Conservation (phyloP, 1,284 basidiomycete species). For the Pseudozyma pruni region DNA sequence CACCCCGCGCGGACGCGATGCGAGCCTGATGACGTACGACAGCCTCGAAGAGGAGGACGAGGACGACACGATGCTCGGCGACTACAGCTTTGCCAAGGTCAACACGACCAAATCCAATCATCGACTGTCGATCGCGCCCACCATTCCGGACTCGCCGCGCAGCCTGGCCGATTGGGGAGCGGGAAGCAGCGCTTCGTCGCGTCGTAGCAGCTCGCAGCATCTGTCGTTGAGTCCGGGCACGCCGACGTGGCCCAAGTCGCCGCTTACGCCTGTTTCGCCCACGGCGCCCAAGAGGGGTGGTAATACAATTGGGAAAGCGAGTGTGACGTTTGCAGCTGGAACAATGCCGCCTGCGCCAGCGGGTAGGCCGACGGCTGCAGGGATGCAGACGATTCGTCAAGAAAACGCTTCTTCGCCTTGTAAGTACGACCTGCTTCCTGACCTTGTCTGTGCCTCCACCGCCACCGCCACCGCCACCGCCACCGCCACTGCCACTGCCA, state of each 20-base stretch:
- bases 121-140: constrained; percentile 15
- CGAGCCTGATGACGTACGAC: constrained; percentile 6
- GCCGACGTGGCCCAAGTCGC: constrained; percentile 40
- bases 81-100: constrained; percentile 34
- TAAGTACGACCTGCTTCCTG: constrained; percentile 15
- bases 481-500: too few species aligned
- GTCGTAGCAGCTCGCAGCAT: constrained; percentile 38
- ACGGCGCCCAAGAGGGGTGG: constrained; percentile 4
- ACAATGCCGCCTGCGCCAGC: constrained; percentile 10
- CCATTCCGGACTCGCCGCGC: constrained; percentile 19
- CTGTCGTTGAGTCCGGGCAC: constrained; percentile 17
- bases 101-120: constrained; percentile 31
- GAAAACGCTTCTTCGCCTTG: constrained; percentile 14
- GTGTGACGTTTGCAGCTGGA: constrained; percentile 21
- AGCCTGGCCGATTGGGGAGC: constrained; percentile 18
- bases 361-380: constrained; percentile 18
- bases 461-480: constrained; percentile 2
- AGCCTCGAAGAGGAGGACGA: constrained; percentile 31
- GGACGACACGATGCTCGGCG: constrained; percentile 36
- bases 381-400: constrained; percentile 15
- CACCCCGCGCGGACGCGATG: constrained; percentile 40
- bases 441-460: constrained; percentile 8
- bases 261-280: constrained; percentile 28
- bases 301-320: constrained; percentile 22
- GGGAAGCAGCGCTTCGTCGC: constrained; percentile 19